Evolutionary conservation across 176 grass and related monocot species (phyloP).

Genomic region (Pharus latifolius): DNA sequence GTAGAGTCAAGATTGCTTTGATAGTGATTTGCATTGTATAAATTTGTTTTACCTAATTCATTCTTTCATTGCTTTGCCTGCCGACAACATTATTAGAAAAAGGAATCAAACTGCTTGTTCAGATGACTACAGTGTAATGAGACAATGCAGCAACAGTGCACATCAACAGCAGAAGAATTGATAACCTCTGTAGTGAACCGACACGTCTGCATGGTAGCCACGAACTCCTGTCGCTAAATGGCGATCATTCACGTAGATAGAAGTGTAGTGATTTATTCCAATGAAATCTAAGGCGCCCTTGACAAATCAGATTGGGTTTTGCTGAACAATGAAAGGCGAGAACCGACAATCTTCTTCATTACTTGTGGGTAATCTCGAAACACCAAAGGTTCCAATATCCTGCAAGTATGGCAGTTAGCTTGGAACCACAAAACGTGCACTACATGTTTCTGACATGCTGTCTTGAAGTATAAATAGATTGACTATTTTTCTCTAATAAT

Average conservation of each 20-base stretch:
- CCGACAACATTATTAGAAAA: background rate
- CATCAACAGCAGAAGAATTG: background rate
- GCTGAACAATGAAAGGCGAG: conserved; percentile 40
- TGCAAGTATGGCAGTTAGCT: background rate
- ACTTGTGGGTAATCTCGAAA: conserved; percentile 40
- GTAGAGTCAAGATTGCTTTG: too few relatives aligned
- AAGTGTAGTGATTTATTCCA: conserved; percentile 51
- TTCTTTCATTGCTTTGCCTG: too few relatives aligned
- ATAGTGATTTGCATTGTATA: too few relatives aligned
- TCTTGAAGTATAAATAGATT: too few relatives aligned
- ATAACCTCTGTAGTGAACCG: conserved; percentile 6
- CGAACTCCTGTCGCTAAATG: conserved; percentile 1
- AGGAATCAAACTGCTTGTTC: background rate
- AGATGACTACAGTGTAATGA: background rate
- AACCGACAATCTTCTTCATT: conserved; percentile 49
- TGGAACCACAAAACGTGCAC: background rate
- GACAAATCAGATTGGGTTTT: conserved; percentile 12
- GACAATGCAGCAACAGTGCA: background rate
- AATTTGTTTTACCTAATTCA: too few relatives aligned
- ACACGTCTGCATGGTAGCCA: conserved; percentile 20
- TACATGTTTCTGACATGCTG: too few relatives aligned
- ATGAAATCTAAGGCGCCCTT: conserved; percentile 47
- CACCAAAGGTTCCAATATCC: conserved; percentile 46
- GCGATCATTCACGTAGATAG: conserved; percentile 41
- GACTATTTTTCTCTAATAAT: too few relatives aligned